Evolutionary conservation across 2,329 filamentous ascomycete genomes (phyloP), one percentile per base, ranked within the genome.

Genomic region (Aspergillus neoniger): DNA sequence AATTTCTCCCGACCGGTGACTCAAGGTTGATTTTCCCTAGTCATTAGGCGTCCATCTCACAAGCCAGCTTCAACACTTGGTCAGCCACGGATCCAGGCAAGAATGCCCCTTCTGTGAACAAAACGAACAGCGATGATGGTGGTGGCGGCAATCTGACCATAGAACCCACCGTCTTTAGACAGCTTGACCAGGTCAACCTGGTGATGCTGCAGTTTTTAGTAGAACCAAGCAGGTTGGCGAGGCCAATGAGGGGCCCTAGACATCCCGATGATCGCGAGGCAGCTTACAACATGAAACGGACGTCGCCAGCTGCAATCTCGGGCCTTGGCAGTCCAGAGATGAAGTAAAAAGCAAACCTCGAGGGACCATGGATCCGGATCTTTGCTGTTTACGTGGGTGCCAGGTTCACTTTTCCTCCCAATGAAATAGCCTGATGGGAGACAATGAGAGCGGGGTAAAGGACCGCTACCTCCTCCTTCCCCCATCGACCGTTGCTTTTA

Each of bases 201-300:
- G 56, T 43, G 44, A 50, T 47, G 50, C 55, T 61, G 59, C 55
- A 61, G 59, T 55, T 44, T 58, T 23, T 43, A 58, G 44, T 47
- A 49, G 28, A 48, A 55, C 51, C 59, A 61, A 61, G 41, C 30
- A 36, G 50, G 52, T 57, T 54, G 59, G 54, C 59, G 49, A 54
- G 36, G 36, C 43, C 59, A 54, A 56, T 58, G 39, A 30, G 55
- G 52, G 53, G 55, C 50, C 17, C 47, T 44, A 23, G 51, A 43
- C 38, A 57, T 55, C 57, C 59, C 28, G 59, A 57, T 62, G 59
- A 64, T 54, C 44, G 59, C 47, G 44, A 54, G 53, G 55, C 61
- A 52, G 52, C 48, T 51, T 44, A 55, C 56, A 51, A 53, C 44
- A n/a, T 60, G 58, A 58, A 47, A 63, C 44, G 48, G 56, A 51